Evolutionary conservation across 768 basidiomycete species (phyloP), one percentile per base, ranked within the genome.

Genomic region (Mycena belliarum): DNA sequence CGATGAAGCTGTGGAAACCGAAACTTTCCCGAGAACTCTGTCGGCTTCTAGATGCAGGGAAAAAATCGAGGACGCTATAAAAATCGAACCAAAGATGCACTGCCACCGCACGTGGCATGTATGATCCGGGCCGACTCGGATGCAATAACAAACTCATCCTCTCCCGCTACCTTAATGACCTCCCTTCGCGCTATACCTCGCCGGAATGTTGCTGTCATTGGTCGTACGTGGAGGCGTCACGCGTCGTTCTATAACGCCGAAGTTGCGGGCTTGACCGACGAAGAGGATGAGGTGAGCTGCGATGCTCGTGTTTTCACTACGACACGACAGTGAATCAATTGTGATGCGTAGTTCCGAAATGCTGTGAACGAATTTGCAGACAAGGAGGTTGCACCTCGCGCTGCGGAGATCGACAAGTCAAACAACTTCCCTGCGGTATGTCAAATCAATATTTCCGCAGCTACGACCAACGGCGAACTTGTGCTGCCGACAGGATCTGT

Each of bases 321-420:
- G 29, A 32, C 29, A 12, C 29, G 29, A 12, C 29, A 32, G 7
- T 32, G 12, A 32, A 6, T 32, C 29, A 12, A 32, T 32, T n/a
- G n/a, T n/a, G n/a, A n/a, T n/a, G n/a, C n/a, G 29, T 59, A 97
- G 94, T 95, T 98, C 69, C 77, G 91, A 58, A 84, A 85, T 66
- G 90, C 88, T 1, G 85, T 96, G 1, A 73, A 76, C 23, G 83
- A 88, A 47, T 98, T 97, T 65, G 87, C 93, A 2, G 78, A 88
- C 72, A 84, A 83, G 62, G 94, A 95, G 70, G 76, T 97, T 41
- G 89, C 92, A 1, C 95, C 94, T 4, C 75, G 89, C 59, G 94
- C 94, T 10, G 89, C 83, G 54, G 87, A 93, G 63, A 88, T 95
- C 43, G 95, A 98, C 76, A 85, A 79, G 73, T 86, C 81, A 25